These are phyloP conservation scores for Termitomyces sp. DNA, from an alignment of 768 basidiomycete species.

Conservation along the genomic window DNA sequence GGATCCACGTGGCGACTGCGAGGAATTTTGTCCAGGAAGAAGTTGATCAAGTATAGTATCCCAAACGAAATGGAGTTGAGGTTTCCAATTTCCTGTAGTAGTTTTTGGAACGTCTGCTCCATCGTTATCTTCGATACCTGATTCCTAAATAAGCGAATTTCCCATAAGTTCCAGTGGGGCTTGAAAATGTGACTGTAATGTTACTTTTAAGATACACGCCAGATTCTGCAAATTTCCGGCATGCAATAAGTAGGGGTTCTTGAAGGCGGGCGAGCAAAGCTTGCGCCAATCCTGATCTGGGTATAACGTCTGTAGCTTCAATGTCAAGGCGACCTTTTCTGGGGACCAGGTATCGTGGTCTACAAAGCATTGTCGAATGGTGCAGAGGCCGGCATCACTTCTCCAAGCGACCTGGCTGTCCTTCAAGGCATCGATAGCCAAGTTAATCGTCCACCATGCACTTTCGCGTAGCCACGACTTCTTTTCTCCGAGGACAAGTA, in stretches of 20 bases:
- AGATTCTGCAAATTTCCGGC: conserved; percentile 70
- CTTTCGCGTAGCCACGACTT: conserved; percentile 92
- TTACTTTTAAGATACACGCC: conserved; percentile 78
- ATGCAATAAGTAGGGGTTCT: conserved; percentile 65
- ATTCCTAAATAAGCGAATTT: conserved; percentile 41
- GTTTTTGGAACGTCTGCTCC: conserved; percentile 44
- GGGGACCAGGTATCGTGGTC: conserved; percentile 70
- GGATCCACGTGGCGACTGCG: conserved; percentile 46
- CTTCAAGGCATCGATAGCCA: conserved; percentile 59
- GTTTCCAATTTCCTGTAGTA: conserved; percentile 70
- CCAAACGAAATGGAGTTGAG: conserved; percentile 93
- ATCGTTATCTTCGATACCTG: conserved; percentile 52
- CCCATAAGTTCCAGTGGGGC: conserved; percentile 11
- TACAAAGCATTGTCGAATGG: conserved; percentile 51
- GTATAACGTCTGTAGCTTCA: conserved; percentile 62
- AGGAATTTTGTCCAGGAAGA: conserved; percentile 45
- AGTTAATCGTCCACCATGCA: conserved; percentile 78
- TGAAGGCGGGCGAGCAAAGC: conserved; percentile 71
- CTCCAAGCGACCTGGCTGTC: conserved; percentile 69
- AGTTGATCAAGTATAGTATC: conserved; percentile 74
- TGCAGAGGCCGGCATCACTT: conserved; percentile 51
- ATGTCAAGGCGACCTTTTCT: conserved; percentile 80
- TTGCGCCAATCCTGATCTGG: conserved; percentile 68
- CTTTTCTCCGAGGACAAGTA: conserved; percentile 70
- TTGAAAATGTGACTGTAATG: conserved; percentile 6